Evolutionary conservation across 2,329 filamentous ascomycete genomes (phyloP).

Genomic region (Stachybotrys echinatus): DNA sequence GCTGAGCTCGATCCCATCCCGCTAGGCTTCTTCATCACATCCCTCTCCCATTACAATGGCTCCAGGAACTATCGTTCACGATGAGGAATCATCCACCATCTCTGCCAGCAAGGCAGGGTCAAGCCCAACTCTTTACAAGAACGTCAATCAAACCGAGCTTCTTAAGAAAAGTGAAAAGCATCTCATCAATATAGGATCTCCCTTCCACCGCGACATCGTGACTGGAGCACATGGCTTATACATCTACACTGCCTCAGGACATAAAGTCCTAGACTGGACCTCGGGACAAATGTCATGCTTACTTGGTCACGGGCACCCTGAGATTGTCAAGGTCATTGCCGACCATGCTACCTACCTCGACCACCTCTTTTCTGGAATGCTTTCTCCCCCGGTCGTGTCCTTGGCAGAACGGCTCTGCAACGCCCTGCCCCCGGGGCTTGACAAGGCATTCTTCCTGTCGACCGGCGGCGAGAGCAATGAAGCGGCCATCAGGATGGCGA

Average conservation of each 20-base stretch:
- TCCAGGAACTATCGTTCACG: slow-evolving; percentile 10
- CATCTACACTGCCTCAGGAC: slow-evolving; percentile 39
- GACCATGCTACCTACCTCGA: slow-evolving; percentile 47
- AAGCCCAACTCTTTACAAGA: slow-evolving; percentile 12
- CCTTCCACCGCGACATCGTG: slow-evolving; percentile 29
- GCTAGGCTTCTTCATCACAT: neutral
- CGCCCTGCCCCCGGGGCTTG: slow-evolving; percentile 42
- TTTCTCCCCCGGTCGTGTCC: slow-evolving; percentile 51
- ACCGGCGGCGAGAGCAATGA: slow-evolving; percentile 55
- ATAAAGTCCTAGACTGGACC: slow-evolving; percentile 51
- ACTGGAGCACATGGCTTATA: slow-evolving; percentile 35
- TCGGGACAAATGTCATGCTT: slow-evolving; percentile 57
- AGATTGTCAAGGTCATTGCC: slow-evolving; percentile 48
- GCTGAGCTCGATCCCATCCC: no score
- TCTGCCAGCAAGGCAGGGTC: neutral
- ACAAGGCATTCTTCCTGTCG: slow-evolving; percentile 52
- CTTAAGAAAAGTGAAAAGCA: slow-evolving; percentile 14
- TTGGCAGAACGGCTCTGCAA: slow-evolving; percentile 45
- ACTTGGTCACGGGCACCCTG: slow-evolving; percentile 51
- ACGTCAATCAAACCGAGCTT: slow-evolving; percentile 13
- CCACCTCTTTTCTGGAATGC: slow-evolving; percentile 55
- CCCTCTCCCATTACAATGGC: slow-evolving; percentile 11
- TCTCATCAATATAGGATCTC: slow-evolving; percentile 18
- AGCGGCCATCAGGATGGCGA: slow-evolving; percentile 60
- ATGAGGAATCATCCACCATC: neutral